Base-by-base conservation (phyloP, 2,329 filamentous ascomycete species). In the Trichoderma asperellum region DNA sequence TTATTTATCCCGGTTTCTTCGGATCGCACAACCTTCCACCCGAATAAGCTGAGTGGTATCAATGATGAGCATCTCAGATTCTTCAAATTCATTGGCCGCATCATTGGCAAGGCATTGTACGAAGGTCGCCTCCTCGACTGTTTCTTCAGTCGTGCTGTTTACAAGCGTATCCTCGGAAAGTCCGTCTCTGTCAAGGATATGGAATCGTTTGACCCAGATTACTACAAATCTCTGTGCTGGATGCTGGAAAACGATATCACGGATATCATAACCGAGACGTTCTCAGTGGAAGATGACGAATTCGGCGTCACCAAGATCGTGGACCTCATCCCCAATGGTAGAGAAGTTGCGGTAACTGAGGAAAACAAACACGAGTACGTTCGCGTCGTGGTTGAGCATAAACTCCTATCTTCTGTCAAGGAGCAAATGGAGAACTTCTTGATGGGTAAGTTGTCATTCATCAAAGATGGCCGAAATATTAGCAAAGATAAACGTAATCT, bases 331-430 rank as follows among this genome's bases (percentile, higher is more conserved):
- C 89, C 91, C 37, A 91, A 96, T 76, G 96, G 96, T 59, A 92
- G 92, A 76, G 94, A 98, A 79, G 92, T 98, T 72, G 87, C 93
- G 0, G 96, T 99, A 68, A 98, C 95, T 0, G 93, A 99, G 76
- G 94, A 98, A 74, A 99, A 99, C 83, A 99, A 99, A 86, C 92
- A 97, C 73, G 95, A 99, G 73, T 99, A 98, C 78, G 93, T 99
- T 68, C 93, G 95, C 70, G 85, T 94, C 61, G 92, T 99, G 57
- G 95, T 97, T 11, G 95, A 99, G 81, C 94, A 97, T 83, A 94
- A 93, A 76, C 88, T 99, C 58, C 88, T 96, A 65, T 92, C 92
- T 24, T 97, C 96, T 43, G 96, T 99, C 43, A 91, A 95, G 81
- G 93, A 96, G 68, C 96, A 99, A 80, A 91, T 99, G 80, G 92